A percentile compares a stretch with the other conserved stretches of the same genome.
Evolutionary conservation across 106 monocot genomes (phyloP).

Genomic region (Chionographis japonica): DNA sequence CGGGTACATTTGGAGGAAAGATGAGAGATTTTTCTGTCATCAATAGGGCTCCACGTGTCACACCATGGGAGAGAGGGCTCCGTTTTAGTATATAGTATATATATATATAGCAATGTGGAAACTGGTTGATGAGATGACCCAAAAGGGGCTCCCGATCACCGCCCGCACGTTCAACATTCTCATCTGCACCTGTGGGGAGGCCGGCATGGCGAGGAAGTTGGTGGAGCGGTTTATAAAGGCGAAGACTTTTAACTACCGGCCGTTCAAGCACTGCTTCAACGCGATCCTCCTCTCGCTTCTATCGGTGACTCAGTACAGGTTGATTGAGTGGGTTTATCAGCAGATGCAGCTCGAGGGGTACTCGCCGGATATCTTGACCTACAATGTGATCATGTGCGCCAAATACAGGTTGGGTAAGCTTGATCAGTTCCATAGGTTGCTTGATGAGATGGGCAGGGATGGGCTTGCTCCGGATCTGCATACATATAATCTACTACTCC

Average conservation of each 20-base stretch:
- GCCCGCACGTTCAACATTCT: constrained; percentile 69
- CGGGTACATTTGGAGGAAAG: no score
- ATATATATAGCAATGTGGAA: constrained; percentile 93
- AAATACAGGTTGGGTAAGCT: constrained; percentile 80
- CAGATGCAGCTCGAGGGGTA: constrained; percentile 60
- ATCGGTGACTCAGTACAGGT: constrained; percentile 46
- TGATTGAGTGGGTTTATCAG: constrained; percentile 89
- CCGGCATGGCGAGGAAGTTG: constrained; percentile 59
- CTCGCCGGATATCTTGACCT: constrained; percentile 69
- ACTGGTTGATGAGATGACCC: constrained; percentile 72
- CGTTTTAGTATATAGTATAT: no score
- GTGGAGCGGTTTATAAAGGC: constrained; percentile 78
- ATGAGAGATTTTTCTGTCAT: no score
- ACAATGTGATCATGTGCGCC: constrained; percentile 75
- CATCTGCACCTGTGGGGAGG: constrained; percentile 52
- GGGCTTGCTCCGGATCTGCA: constrained; percentile 67
- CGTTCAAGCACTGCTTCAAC: constrained; percentile 77
- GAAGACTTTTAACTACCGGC: constrained; percentile 70
- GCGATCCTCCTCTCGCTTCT: constrained; percentile 78
- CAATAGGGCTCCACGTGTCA: no score
- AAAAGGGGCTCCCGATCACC: constrained; percentile 62
- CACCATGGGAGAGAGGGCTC: no score
- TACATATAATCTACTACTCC: constrained; percentile 81
- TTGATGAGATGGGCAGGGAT: constrained; percentile 72
- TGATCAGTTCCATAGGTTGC: constrained; percentile 66